Evolutionary conservation across 2,329 filamentous ascomycete species (phyloP).

Genomic region (Neurospora sp.): DNA sequence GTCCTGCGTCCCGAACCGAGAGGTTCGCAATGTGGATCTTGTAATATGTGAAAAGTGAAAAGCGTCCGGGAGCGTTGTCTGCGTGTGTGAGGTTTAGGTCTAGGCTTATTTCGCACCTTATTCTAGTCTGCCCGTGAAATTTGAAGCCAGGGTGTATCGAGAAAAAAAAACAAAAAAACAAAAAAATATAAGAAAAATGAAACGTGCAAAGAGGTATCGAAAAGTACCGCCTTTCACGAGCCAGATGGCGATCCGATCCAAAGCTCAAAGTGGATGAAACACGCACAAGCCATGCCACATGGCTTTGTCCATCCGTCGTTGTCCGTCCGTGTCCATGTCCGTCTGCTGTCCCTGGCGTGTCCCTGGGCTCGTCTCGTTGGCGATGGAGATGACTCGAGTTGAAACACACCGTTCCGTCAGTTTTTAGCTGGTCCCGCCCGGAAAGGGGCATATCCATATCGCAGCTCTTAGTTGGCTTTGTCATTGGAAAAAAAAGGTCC

Average conservation of each 20-base stretch:
- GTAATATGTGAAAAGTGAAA: not conserved
- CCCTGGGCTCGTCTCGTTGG: not conserved
- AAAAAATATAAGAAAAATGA: not conserved
- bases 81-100: not conserved
- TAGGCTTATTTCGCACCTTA: not conserved
- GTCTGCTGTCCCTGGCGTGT: not conserved
- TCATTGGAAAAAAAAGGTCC: not conserved
- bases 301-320: not conserved
- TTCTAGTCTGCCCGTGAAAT: not conserved
- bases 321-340: not conserved
- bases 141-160: fast-evolving
- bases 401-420: not conserved
- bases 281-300: not conserved
- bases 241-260: not conserved
- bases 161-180: not conserved
- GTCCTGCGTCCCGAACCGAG: not conserved
- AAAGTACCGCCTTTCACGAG: not conserved
- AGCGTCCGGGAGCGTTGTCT: not conserved
- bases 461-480: not conserved
- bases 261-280: not conserved
- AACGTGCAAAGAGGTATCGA: not conserved
- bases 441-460: not conserved
- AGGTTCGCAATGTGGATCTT: not conserved
- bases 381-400: not conserved
- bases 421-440: not conserved